phyloP scores from a whole-genome alignment of 164 flowering plant species.

The Chimonanthus salicifolius region DNA sequence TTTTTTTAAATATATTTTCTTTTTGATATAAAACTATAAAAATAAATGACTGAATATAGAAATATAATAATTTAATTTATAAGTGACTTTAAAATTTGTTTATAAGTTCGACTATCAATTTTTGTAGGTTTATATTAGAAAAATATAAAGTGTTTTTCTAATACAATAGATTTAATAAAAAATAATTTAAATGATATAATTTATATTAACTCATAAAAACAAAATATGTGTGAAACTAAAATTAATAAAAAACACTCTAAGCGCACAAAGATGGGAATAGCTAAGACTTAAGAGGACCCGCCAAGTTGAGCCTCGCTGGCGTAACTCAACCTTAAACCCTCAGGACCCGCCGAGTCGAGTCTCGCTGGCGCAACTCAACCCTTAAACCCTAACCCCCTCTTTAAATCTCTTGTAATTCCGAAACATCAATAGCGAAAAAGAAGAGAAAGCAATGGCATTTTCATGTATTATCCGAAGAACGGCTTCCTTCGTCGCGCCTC shows the following conservation, averaged over 20 bases:
- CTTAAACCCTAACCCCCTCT: background rate
- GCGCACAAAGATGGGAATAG: background rate
- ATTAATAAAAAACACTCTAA: too few relatives aligned
- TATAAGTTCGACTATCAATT: too few relatives aligned
- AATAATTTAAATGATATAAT: too few relatives aligned
- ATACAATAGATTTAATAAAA: background rate
- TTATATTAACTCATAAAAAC: too few relatives aligned
- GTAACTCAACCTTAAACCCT: background rate
- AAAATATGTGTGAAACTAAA: background rate
- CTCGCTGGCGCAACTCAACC: background rate
- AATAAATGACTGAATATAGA: too few relatives aligned
- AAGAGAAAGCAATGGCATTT: conserved; percentile 38
- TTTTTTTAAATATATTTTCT: too few relatives aligned
- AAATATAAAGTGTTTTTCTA: too few relatives aligned
- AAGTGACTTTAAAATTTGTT: too few relatives aligned
- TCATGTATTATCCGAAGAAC: conserved; percentile 45
- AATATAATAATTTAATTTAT: too few relatives aligned
- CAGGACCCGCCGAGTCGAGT: background rate
- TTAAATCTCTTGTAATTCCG: background rate
- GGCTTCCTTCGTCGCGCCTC: conserved; percentile 30
- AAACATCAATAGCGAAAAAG: background rate
- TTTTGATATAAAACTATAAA: too few relatives aligned
- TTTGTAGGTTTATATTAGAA: too few relatives aligned
- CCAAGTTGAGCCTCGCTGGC: background rate
- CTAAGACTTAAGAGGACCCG: background rate